Evolutionary conservation across 2,329 filamentous ascomycete species (phyloP), one percentile per base, ranked within the genome.

Genomic region (Anisogramma anomala): DNA sequence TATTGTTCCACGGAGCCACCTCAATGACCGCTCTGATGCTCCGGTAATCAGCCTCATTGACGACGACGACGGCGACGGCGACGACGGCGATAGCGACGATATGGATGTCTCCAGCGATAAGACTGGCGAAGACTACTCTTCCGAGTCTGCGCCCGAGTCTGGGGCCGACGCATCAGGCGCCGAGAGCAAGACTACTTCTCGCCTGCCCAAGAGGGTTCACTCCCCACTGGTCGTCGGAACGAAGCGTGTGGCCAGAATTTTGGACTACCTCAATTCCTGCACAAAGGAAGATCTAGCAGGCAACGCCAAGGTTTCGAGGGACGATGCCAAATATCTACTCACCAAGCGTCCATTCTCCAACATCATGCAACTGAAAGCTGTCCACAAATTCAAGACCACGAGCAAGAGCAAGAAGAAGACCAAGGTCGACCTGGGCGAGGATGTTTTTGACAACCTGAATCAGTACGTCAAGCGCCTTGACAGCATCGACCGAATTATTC

Each of bases 221-320:
- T 27, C 45, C 7, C 37, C 43, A 5, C 41, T 48, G 9, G 46
- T 50, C 18, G 46, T 50, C 18, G 48, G 47, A 4, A 55, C 61
- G n/a, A 59, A 58, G 28, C 57, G 58, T 28, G 58, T 61, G 35
- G 57, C 59, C 36, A 55, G 58, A 8, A 74, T 95, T 6, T 66
- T 96, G 20, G 71, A 78, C 6, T 93, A 87, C 53, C 79, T 98
- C 59, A 96, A 96, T 55, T 77, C 70, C 0, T 91, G 84, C 57
- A 76, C 77, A 4, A 65, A 76, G 8, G 73, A 80, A 26, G 84
- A 89, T 43, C 72, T 98, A 31, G 76, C 82, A 2, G 88, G 94
- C 50, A 79, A 95, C 46, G 85, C 85, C 0, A 79, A 79, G 23
- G 77, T 83, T 45, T 79, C 82, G 26, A 72, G 82, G 49, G 74